Evolutionary conservation across 306 rosid genomes (phyloP).

Genomic region (Arachis hypogaea): DNA sequence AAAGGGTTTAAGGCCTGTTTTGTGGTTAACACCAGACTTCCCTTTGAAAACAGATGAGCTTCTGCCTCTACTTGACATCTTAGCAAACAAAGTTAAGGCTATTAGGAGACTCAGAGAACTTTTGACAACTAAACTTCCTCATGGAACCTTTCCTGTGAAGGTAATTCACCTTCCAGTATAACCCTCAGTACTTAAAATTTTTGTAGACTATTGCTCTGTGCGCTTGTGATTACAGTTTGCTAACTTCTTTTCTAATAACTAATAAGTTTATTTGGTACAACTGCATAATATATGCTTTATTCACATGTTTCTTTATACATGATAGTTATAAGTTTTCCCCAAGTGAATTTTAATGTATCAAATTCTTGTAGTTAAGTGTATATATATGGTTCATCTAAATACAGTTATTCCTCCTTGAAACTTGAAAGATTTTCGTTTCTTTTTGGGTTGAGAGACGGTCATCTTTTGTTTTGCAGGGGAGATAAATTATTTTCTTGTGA

Average conservation of each 20-base stretch:
- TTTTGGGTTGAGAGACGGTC: conserved; percentile 22
- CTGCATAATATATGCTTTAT: not conserved
- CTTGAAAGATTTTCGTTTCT: too few species aligned
- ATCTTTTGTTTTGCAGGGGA: conserved; percentile 30
- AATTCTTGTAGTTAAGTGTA: too few species aligned
- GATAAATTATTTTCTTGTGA: not conserved
- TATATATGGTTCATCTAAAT: too few species aligned
- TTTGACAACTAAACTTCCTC: conserved; percentile 95
- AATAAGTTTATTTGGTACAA: not conserved
- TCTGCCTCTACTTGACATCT: conserved; percentile 91
- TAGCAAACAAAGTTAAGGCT: conserved; percentile 98
- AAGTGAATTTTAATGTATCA: too few species aligned
- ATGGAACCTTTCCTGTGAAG: conserved; percentile 95
- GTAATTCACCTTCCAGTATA: conserved; percentile 48
- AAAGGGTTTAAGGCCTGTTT: conserved; percentile 93
- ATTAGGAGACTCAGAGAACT: conserved; percentile 95
- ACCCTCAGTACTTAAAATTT: not conserved
- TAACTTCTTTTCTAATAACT: not conserved
- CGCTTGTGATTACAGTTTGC: conserved; percentile 5
- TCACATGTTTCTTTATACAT: conserved; percentile 5
- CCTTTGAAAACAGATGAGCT: conserved; percentile 96
- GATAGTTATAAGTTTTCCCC: not conserved
- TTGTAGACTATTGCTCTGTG: not conserved
- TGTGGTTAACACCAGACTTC: conserved; percentile 98
- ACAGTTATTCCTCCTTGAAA: too few species aligned